These are phyloP conservation scores for Tuber calosporum DNA, from an alignment of 495 filamentous ascomycete species.

Conservation along the genomic window DNA sequence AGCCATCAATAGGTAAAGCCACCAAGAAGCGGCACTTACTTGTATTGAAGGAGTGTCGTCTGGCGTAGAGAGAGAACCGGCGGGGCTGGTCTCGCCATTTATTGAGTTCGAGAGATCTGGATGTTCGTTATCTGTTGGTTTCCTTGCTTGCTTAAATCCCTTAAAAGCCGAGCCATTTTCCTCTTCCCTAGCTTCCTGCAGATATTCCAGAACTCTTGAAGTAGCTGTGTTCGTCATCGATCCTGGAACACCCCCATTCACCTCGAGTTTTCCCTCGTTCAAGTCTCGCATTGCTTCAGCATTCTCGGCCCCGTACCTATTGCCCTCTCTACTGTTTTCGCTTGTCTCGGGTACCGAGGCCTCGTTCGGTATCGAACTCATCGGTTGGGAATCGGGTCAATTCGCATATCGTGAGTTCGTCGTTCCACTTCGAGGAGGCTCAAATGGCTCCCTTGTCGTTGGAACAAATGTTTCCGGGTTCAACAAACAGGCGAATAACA, in stretches of 20 bases:
- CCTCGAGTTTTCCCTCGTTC: slow-evolving; percentile 10
- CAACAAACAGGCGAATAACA: neutral
- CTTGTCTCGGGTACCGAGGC: slow-evolving; percentile 36
- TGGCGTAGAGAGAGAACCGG: slow-evolving; percentile 50
- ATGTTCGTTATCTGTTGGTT: slow-evolving; percentile 26
- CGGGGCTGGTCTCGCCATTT: slow-evolving; percentile 40
- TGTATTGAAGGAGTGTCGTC: slow-evolving; percentile 87
- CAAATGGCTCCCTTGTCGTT: slow-evolving; percentile 17
- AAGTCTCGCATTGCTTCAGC: slow-evolving; percentile 13
- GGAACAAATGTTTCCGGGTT: neutral
- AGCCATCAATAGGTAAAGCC: slow-evolving; percentile 36
- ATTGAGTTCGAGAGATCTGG: slow-evolving; percentile 20
- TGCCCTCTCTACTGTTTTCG: slow-evolving; percentile 21
- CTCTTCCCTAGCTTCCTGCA: slow-evolving; percentile 40
- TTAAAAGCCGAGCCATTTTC: slow-evolving; percentile 23
- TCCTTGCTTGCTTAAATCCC: slow-evolving; percentile 28
- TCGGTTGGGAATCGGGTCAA: slow-evolving; percentile 38
- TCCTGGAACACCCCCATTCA: slow-evolving; percentile 15
- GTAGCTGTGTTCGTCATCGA: slow-evolving; percentile 17
- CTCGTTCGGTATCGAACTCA: slow-evolving; percentile 42
- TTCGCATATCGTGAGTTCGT: slow-evolving; percentile 37
- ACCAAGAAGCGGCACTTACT: slow-evolving; percentile 48
- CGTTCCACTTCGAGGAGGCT: slow-evolving; percentile 27
- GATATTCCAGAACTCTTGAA: slow-evolving; percentile 39
- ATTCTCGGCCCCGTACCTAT: slow-evolving; percentile 5